Conservation (phyloP, 331 rosid species). For the Arachis monticola region DNA sequence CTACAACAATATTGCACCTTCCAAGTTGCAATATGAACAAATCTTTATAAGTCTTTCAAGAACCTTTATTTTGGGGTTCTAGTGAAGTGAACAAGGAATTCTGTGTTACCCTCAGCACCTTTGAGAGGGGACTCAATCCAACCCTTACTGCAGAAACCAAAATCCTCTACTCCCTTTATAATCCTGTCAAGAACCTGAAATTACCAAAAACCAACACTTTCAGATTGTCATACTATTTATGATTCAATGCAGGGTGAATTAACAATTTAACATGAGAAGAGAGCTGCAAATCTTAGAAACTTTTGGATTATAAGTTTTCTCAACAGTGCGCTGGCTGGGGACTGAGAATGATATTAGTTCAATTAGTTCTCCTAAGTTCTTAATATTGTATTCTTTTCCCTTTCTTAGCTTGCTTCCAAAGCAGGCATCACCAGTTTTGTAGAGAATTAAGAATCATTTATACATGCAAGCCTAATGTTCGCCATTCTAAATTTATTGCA, state of each 20-base stretch:
- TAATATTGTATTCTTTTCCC: neutral
- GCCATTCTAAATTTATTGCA: neutral
- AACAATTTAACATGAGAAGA: conserved; percentile 8
- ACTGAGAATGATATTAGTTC: too few relatives aligned
- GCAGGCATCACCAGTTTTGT: neutral
- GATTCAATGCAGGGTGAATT: neutral
- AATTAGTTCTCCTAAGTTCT: neutral
- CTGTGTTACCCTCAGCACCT: conserved; percentile 94
- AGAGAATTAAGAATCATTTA: conserved; percentile 9
- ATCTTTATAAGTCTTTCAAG: neutral
- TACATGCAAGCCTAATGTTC: conserved; percentile 1
- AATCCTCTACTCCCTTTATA: conserved; percentile 76
- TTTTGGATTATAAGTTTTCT: too few relatives aligned
- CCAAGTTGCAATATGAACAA: neutral
- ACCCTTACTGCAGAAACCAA: conserved; percentile 79
- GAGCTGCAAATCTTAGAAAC: neutral
- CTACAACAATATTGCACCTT: conserved; percentile 17
- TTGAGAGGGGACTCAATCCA: conserved; percentile 93
- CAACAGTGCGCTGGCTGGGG: too few relatives aligned
- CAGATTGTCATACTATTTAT: conserved; percentile 22
- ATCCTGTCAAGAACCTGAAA: conserved; percentile 85
- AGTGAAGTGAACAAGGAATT: conserved; percentile 78
- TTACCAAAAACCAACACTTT: conserved; percentile 30
- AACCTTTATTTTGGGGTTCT: conserved; percentile 39
- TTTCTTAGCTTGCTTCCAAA: neutral